These are phyloP conservation scores for Musa balbisiana DNA, from an alignment of 202 grass and related monocot species.

Conservation along the genomic window DNA sequence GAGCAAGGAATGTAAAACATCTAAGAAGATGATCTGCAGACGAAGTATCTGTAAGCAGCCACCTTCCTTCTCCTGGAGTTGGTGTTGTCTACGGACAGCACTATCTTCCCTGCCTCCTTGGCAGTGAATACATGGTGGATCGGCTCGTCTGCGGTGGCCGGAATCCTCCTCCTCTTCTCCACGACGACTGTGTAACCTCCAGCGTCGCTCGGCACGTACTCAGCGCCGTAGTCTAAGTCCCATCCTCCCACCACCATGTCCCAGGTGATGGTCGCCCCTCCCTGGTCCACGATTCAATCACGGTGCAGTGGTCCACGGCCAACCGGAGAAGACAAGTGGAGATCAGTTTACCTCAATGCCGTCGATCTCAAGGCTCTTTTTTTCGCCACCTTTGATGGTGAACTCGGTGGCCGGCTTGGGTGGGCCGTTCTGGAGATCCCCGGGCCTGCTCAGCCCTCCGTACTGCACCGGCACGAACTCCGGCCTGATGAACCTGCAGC, in stretches of 20 bases:
- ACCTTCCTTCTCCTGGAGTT: slow-evolving; percentile 80
- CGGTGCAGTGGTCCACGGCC: neutral
- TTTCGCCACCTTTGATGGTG: slow-evolving; percentile 90
- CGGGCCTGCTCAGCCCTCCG: slow-evolving; percentile 68
- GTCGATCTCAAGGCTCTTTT: slow-evolving; percentile 92
- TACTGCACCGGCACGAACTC: slow-evolving; percentile 93
- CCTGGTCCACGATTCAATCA: slow-evolving; percentile 27
- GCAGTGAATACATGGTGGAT: slow-evolving; percentile 74
- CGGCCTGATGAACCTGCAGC: slow-evolving; percentile 73
- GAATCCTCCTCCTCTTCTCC: slow-evolving; percentile 62
- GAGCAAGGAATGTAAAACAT: too few species aligned
- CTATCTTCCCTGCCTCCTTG: slow-evolving; percentile 83
- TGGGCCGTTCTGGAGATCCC: slow-evolving; percentile 76
- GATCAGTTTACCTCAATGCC: slow-evolving; percentile 76
- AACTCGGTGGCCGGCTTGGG: slow-evolving; percentile 96
- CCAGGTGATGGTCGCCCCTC: slow-evolving; percentile 80
- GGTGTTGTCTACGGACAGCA: slow-evolving; percentile 85
- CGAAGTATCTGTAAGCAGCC: slow-evolving; percentile 82
- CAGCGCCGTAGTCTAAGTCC: slow-evolving; percentile 91
- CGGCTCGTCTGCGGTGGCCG: slow-evolving; percentile 46
- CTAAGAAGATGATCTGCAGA: slow-evolving; percentile 51
- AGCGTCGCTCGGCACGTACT: slow-evolving; percentile 65
- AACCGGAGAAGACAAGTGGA: slow-evolving; percentile 3
- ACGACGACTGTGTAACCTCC: slow-evolving; percentile 72
- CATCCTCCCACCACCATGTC: slow-evolving; percentile 84